phyloP scores from a whole-genome alignment of 495 filamentous ascomycete genomes.

The Haplographium delicatum region DNA sequence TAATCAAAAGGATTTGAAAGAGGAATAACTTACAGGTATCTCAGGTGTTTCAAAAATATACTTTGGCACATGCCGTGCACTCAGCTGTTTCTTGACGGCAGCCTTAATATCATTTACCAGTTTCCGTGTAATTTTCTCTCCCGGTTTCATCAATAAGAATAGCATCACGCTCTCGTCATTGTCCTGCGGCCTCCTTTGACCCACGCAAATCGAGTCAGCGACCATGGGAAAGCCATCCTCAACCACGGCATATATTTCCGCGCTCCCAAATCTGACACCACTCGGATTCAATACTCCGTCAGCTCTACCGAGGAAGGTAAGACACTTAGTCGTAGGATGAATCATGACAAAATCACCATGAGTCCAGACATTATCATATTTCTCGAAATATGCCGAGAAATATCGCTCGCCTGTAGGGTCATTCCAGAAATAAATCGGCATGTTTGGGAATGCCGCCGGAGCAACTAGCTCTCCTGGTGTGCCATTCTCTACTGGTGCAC shows the following conservation, averaged over 20 bases:
- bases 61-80: conserved; percentile 68
- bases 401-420: conserved; percentile 48
- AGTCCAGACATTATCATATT: conserved; percentile 71
- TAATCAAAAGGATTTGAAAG: too few relatives aligned
- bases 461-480: conserved; percentile 70
- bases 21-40: conserved; percentile 61
- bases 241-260: conserved; percentile 72
- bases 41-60: conserved; percentile 75
- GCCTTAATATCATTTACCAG: conserved; percentile 57
- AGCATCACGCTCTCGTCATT: conserved; percentile 69
- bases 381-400: conserved; percentile 64
- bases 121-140: conserved; percentile 44
- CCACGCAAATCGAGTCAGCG: conserved; percentile 67
- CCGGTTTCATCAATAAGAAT: conserved; percentile 67
- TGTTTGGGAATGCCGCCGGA: conserved; percentile 62
- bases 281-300: conserved; percentile 87
- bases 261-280: conserved; percentile 81
- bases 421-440: conserved; percentile 69
- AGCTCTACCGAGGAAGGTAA: conserved; percentile 72
- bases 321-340: conserved; percentile 59
- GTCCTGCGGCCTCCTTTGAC: conserved; percentile 63
- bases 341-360: conserved; percentile 74
- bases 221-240: conserved; percentile 59
- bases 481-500: conserved; percentile 50
- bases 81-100: conserved; percentile 57